A percentile compares a stretch with the other conserved stretches of the same genome.
Evolutionary conservation across 305 asterid genomes (phyloP).

Genomic region (Plantago coronopus): DNA sequence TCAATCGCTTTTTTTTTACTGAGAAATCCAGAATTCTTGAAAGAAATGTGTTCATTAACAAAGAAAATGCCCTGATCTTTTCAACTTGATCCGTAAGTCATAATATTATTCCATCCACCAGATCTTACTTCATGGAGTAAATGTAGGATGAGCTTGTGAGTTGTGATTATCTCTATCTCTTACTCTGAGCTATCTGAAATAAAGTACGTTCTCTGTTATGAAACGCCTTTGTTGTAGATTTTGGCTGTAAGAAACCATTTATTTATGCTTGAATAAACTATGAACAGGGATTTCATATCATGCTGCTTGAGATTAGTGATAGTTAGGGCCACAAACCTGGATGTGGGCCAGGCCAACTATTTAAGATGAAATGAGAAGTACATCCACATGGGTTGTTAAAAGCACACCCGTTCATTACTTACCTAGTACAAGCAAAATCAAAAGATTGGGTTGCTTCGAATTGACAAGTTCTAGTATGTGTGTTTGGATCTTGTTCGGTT

Average conservation of each 20-base stretch:
- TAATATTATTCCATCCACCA: neutral
- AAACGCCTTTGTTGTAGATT: conserved; percentile 2
- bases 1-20: too few relatives aligned
- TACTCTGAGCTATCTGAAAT: too few relatives aligned
- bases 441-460: conserved; percentile 21
- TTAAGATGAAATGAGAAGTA: neutral
- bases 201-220: neutral
- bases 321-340: neutral
- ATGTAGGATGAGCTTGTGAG: too few relatives aligned
- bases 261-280: neutral
- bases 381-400: neutral
- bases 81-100: neutral
- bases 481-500: conserved; percentile 21
- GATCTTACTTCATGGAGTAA: neutral
- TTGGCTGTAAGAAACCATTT: neutral
- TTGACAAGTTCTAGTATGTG: conserved; percentile 5
- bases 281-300: neutral
- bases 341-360: neutral
- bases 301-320: neutral
- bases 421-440: conserved; percentile 7
- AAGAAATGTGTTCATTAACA: neutral
- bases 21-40: neutral
- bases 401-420: neutral
- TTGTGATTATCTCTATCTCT: too few relatives aligned
- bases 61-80: neutral